These are phyloP conservation scores for Globisporangium nagaii DNA, from an alignment of 352 stramenopile genomes.

Conservation along the genomic window DNA sequence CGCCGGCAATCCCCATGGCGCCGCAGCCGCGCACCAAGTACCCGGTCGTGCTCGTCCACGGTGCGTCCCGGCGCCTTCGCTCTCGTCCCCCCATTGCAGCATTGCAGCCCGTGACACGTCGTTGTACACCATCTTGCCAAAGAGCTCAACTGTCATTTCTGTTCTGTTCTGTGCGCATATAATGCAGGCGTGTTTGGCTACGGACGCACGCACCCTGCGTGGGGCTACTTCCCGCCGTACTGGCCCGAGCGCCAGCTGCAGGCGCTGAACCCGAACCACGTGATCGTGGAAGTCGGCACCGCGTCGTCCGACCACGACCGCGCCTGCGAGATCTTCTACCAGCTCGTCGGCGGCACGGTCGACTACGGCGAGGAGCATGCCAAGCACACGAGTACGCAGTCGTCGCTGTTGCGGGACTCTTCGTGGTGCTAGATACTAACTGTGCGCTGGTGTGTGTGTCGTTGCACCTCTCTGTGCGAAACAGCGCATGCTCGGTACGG, in stretches of 20 bases:
- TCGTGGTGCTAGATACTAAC: no score
- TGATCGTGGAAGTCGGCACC: constrained; percentile 48
- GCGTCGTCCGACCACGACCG: constrained; percentile 65
- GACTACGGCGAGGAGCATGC: constrained; percentile 59
- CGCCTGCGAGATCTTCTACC: constrained; percentile 60
- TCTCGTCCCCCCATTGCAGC: no score
- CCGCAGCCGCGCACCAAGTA: no score
- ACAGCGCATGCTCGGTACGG: constrained; percentile 45
- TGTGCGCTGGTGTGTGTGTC: no score
- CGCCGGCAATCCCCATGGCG: no score
- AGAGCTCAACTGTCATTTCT: no score
- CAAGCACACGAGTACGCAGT: no score
- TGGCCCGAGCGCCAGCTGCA: constrained; percentile 47
- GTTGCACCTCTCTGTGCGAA: no score
- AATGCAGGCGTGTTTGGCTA: constrained; percentile 60
- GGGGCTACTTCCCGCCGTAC: constrained; percentile 39
- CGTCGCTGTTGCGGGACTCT: no score
- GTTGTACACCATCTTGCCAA: no score
- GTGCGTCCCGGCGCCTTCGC: constrained; percentile 5
- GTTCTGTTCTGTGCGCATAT: no score
- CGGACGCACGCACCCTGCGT: constrained; percentile 34
- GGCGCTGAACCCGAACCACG: constrained; percentile 45
- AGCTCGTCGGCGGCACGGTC: constrained; percentile 44
- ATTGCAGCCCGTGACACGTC: no score
- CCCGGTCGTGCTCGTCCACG: constrained; percentile 44